Evolutionary conservation across 2,329 filamentous ascomycete genomes (phyloP), one percentile per base, ranked within the genome.

Genomic region (Exophiala oligosperma): DNA sequence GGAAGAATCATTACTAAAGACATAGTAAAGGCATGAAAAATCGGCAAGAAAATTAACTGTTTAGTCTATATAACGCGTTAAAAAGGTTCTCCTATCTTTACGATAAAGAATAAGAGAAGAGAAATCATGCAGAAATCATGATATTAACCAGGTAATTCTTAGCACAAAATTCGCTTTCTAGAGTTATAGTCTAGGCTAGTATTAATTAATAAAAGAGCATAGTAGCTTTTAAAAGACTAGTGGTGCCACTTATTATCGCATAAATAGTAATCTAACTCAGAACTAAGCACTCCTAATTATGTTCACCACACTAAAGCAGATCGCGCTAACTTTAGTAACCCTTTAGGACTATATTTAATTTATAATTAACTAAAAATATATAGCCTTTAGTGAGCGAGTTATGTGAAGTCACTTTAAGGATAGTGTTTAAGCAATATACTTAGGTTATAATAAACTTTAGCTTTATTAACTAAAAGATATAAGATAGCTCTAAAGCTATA

Each of bases 171-270:
- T 55, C 54, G 43, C 48, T 24, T 50, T 66, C 60, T 12, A 66
- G 38, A 32, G 60, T 48, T 14, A 47, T 44, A 41, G 58, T 54
- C 53, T 65, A 61, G 55, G 63, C 57, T 26, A 67, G 61, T n/a
- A 65, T 35, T 24, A 50, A 62, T 21, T 75, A 72, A 67, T 88
- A 85, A 1, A 81, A 81, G 50, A 86, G 77, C 61, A 79, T 77
- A 23, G 81, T 80, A 0, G 81, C 83, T 65, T 87, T 87, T 0
- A 84, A 84, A 1, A 85, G 69, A 1, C 83, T 83, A 0, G 84
- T 86, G 0, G 84, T 87, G 0, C 84, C 84, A 53, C 79, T 83
- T 61, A 79, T 84, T 61, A 84, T 84, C 52, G 56, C 51, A 57
- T 65, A 59, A 17, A 56, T 35, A 3, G 75, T 71, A 64, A 75